These are phyloP conservation scores for Hyphopichia burtonii DNA, from an alignment of 1,139 yeast genomes.

Conservation along the genomic window DNA sequence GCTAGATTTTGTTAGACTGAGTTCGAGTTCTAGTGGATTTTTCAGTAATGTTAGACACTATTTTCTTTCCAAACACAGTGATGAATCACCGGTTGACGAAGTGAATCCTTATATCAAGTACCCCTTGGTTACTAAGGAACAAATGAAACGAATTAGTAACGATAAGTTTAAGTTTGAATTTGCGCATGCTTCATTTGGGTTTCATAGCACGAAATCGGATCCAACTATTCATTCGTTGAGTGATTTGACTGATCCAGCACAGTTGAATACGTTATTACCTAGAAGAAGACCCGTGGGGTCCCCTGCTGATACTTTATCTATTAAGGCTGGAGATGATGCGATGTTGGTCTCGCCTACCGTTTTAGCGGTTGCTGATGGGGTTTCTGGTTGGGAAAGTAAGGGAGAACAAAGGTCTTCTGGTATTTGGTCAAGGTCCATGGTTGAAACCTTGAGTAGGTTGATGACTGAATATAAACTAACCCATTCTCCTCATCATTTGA, in stretches of 20 bases:
- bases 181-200: constrained; percentile 48
- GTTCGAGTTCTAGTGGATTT: constrained; percentile 4
- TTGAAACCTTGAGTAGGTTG: constrained; percentile 51
- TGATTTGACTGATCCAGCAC: constrained; percentile 52
- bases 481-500: constrained; percentile 44
- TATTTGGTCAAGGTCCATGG: constrained; percentile 56
- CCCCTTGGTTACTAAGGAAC: constrained; percentile 42
- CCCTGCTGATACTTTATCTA: constrained; percentile 52
- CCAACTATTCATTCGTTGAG: constrained; percentile 51
- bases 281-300: constrained; percentile 54
- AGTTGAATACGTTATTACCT: constrained; percentile 46
- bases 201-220: constrained; percentile 39
- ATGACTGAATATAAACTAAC: constrained; percentile 47
- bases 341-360: constrained; percentile 57
- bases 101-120: constrained; percentile 41
- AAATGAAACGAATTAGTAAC: constrained; percentile 33
- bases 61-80: constrained; percentile 22
- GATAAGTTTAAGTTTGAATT: constrained; percentile 48
- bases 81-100: constrained; percentile 22
- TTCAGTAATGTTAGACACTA: constrained; percentile 29
- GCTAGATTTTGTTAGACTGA: not conserved
- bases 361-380: constrained; percentile 62
- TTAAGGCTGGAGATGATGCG: constrained; percentile 64
- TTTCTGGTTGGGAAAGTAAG: constrained; percentile 57
- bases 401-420: constrained; percentile 46